Base-by-base conservation (phyloP, 1,284 basidiomycete genomes). In the Coriolopsis trogii region DNA sequence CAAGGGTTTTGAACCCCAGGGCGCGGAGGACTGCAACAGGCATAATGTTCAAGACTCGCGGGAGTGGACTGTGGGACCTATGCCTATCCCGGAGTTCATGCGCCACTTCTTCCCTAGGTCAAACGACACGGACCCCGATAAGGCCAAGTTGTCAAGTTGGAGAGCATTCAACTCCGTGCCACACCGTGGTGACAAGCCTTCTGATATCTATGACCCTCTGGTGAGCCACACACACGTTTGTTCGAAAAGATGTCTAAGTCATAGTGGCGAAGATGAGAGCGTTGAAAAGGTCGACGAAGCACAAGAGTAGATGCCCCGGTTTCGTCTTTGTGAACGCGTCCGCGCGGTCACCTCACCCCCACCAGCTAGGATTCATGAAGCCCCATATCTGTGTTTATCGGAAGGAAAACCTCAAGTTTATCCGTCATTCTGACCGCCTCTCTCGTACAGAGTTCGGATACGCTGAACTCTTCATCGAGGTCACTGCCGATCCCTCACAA, bases 381-480 rank as follows among this genome's bases (percentile, higher is more conserved):
- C 48, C 56, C 9, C 25, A 50, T 13, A 50, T 58, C 6, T 52
- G 46, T 38, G 55, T 52, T 28, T 52, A 46, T 21, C 9, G 29
- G 1, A 1, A 29, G 1, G 23, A 30, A 3, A 43, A 55, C 30
- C 10, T 18, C 4, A 8, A n/a, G 1, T 2, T 6, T 3, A 44
- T 52, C 2, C 20, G 13, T 0, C 3, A 3, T 1, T 33, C 42
- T 1, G 20, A 24, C 5, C 3, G 2, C 1, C 15, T 2, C 4
- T 44, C 51, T 0, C 47, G 47, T 0, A 12, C 29, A 3, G 51
- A 54, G 15, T 21, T 58, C 0, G 53, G 52, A 2, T 52, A 58
- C 16, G 46, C 52, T 8, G 56, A 54, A 13, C 18, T 58, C 1
- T 47, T 58, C 46, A 49, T 58, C 4, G 28, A 55, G 3, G 44